Evolutionary conservation across 495 filamentous ascomycete species (phyloP).

Genomic region (Neohortaea acidophila): DNA sequence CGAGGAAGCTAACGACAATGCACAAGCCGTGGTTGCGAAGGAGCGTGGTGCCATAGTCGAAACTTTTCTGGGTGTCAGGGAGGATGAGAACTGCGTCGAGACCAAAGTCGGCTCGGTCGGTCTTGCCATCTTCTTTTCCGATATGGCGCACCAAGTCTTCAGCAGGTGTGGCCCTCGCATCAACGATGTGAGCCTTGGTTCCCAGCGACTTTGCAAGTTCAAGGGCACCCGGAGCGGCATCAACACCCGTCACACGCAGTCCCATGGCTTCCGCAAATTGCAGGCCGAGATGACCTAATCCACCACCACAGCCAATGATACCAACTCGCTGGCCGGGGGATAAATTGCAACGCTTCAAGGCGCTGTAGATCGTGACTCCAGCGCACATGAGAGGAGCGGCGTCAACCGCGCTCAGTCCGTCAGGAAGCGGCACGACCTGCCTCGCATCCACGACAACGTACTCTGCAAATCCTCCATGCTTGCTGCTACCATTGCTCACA

Average conservation of each 20-base stretch:
- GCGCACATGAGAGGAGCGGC: slow-evolving; percentile 44
- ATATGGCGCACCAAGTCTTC: slow-evolving; percentile 2
- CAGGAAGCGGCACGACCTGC: slow-evolving; percentile 33
- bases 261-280: slow-evolving; percentile 41
- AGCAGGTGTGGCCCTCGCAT: slow-evolving; percentile 11
- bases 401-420: slow-evolving; percentile 30
- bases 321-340: slow-evolving; percentile 33
- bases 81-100: slow-evolving; percentile 31
- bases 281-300: slow-evolving; percentile 39
- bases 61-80: slow-evolving; percentile 28
- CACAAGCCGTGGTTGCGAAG: slow-evolving; percentile 28
- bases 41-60: slow-evolving; percentile 29
- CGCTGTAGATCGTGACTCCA: slow-evolving; percentile 38
- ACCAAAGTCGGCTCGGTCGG: slow-evolving; percentile 25
- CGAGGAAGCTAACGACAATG: slow-evolving; percentile 28
- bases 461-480: slow-evolving; percentile 38
- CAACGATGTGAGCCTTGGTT: slow-evolving; percentile 14
- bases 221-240: slow-evolving; percentile 38
- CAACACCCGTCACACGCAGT: slow-evolving; percentile 35
- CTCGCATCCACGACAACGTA: slow-evolving; percentile 37
- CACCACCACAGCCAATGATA: slow-evolving; percentile 41
- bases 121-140: slow-evolving; percentile 21
- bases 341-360: slow-evolving; percentile 31
- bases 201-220: slow-evolving; percentile 25
- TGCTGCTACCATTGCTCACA: slow-evolving; percentile 30